These are phyloP conservation scores for Martensiomyces pterosporus DNA, from an alignment of 192 early-diverging fungal species.

Conservation along the genomic window DNA sequence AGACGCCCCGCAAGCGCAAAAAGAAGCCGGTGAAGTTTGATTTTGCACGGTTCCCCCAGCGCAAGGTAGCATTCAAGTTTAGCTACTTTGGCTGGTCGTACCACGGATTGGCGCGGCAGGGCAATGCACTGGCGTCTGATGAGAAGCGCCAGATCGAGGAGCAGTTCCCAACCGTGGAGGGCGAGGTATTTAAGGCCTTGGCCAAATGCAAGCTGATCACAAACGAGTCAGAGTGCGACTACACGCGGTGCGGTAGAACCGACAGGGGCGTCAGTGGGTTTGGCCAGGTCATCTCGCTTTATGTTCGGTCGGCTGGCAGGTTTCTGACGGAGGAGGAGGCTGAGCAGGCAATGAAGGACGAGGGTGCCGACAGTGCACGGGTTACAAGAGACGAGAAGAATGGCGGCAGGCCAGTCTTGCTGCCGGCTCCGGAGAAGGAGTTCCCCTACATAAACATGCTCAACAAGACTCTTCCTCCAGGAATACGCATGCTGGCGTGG, in stretches of 20 bases:
- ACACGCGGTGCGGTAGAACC: conserved; percentile 78
- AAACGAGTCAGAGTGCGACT: conserved; percentile 63
- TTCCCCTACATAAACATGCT: conserved; percentile 79
- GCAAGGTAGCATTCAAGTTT: conserved; percentile 80
- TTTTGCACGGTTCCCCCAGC: conserved; percentile 68
- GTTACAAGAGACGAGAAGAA: conserved; percentile 31
- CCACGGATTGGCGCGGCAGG: conserved; percentile 78
- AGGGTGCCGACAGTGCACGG: conserved; percentile 13
- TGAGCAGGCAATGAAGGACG: conserved; percentile 21
- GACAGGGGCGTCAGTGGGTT: conserved; percentile 88
- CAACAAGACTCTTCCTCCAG: conserved; percentile 78
- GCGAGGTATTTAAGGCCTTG: conserved; percentile 79
- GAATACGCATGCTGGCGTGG: conserved; percentile 93
- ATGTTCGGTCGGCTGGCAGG: conserved; percentile 62
- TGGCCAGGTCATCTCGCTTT: conserved; percentile 82
- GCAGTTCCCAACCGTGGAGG: conserved; percentile 72
- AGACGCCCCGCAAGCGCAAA: conserved; percentile 34
- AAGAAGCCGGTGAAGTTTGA: conserved; percentile 57
- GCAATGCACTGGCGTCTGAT: conserved; percentile 38
- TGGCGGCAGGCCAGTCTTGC: conserved; percentile 12
- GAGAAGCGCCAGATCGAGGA: conserved; percentile 41
- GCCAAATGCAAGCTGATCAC: conserved; percentile 71
- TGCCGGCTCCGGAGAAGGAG: conserved; percentile 46
- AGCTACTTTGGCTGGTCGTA: conserved; percentile 92
- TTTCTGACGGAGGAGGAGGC: conserved; percentile 40